These are phyloP conservation scores for Colletotrichum chlorophyti DNA, from an alignment of 2,329 filamentous ascomycete genomes.

Conservation along the genomic window DNA sequence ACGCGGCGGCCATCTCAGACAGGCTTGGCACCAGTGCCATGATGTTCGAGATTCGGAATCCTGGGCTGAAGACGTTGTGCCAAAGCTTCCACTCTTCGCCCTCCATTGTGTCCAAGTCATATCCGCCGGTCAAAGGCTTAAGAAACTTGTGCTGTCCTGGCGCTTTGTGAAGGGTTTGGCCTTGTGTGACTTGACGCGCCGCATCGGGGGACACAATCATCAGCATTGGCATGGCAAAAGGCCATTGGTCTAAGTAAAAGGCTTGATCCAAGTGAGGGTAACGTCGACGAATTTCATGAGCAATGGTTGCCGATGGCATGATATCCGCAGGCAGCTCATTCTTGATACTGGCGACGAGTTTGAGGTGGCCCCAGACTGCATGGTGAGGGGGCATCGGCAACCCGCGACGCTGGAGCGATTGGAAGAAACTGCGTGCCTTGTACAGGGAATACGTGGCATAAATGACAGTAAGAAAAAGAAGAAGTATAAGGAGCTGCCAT, in stretches of 20 bases:
- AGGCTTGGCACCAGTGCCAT: slow-evolving; percentile 43
- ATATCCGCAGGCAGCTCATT: neutral
- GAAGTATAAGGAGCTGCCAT: too few species aligned
- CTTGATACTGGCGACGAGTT: neutral
- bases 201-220: neutral
- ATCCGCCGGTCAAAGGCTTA: slow-evolving; percentile 39
- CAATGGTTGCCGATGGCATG: neutral
- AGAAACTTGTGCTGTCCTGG: slow-evolving; percentile 34
- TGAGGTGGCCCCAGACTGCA: slow-evolving; percentile 8
- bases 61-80: slow-evolving; percentile 41
- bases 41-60: slow-evolving; percentile 44
- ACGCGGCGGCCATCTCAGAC: slow-evolving; percentile 44
- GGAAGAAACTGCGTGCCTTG: neutral
- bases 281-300: neutral
- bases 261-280: neutral
- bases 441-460: neutral
- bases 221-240: neutral
- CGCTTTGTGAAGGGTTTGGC: slow-evolving; percentile 30
- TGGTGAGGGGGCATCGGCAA: slow-evolving; percentile 12
- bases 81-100: slow-evolving; percentile 37
- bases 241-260: slow-evolving; percentile 9
- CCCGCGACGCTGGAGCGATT: neutral
- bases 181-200: slow-evolving; percentile 29
- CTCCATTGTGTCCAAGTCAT: slow-evolving; percentile 40
- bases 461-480: too few species aligned